phyloP scores from a whole-genome alignment of 2,329 filamentous ascomycete species.

The Diaporthe sp. region DNA sequence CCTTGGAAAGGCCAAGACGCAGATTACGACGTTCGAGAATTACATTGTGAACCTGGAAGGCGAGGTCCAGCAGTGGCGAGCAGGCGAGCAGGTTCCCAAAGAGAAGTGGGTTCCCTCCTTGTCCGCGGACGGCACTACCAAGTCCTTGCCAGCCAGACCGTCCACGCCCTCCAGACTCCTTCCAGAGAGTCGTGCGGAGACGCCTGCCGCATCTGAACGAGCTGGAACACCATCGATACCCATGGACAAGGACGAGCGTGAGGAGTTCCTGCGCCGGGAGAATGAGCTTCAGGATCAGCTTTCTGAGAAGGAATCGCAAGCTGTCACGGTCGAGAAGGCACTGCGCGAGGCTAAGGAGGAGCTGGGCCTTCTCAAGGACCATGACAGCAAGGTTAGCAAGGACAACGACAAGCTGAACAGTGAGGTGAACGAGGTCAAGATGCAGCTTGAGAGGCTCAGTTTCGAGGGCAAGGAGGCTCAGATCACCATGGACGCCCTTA shows the following conservation, averaged over 20 bases:
- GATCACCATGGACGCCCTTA: conserved; percentile 97
- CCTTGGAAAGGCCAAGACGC: conserved; percentile 91
- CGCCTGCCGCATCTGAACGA: conserved; percentile 80
- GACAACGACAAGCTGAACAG: conserved; percentile 90
- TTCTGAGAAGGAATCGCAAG: conserved; percentile 89
- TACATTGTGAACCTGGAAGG: conserved; percentile 88
- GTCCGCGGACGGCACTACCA: conserved; percentile 66
- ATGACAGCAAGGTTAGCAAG: conserved; percentile 84
- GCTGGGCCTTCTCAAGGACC: conserved; percentile 86
- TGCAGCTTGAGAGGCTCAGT: conserved; percentile 95
- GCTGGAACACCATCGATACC: conserved; percentile 89
- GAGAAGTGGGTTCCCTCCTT: conserved; percentile 86
- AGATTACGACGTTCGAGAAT: conserved; percentile 88
- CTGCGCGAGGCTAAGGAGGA: conserved; percentile 90
- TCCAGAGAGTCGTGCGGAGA: conserved; percentile 73
- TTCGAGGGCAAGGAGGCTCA: conserved; percentile 97
- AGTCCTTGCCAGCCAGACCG: conserved; percentile 61
- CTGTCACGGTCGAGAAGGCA: conserved; percentile 83
- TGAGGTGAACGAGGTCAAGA: conserved; percentile 93
- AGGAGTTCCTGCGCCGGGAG: conserved; percentile 94
- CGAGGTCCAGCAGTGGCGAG: conserved; percentile 89
- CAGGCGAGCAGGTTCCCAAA: conserved; percentile 88
- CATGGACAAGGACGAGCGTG: conserved; percentile 95
- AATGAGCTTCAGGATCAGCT: conserved; percentile 98
- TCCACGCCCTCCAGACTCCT: conserved; percentile 67